A percentile compares a stretch with the other conserved stretches of the same genome.
Evolutionary conservation across 78 protist genomes (phyloP).

Genomic region (Dictyostelium firmibasis): DNA sequence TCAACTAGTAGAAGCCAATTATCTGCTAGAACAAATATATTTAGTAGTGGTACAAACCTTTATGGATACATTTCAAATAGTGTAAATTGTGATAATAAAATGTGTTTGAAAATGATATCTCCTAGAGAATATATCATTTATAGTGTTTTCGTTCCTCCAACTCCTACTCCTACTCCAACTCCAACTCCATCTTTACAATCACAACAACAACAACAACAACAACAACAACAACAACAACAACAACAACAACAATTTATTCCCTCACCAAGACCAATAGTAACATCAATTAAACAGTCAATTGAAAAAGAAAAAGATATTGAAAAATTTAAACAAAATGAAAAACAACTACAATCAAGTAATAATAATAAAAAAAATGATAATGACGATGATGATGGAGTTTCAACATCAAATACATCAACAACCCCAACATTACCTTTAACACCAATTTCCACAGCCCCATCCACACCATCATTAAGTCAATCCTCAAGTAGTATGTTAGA

Average conservation of each 20-base stretch:
- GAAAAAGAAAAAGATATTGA: not conserved
- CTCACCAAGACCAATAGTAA: not conserved
- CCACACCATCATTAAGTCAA: not conserved
- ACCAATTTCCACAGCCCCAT: not conserved
- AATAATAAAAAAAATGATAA: not conserved
- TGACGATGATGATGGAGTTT: not conserved
- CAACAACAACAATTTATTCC: no score
- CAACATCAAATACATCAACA: not conserved
- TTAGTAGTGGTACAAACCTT: not conserved
- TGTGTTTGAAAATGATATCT: not conserved
- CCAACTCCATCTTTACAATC: not conserved
- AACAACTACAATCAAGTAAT: not conserved
- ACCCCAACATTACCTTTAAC: not conserved
- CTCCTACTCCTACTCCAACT: not conserved
- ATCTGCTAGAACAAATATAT: not conserved
- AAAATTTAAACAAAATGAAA: no score
- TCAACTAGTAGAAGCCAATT: not conserved
- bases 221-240: no score
- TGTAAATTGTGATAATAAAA: not conserved
- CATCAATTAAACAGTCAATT: not conserved
- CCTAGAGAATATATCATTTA: not conserved
- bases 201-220: not conserved
- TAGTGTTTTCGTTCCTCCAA: not conserved
- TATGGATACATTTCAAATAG: not conserved
- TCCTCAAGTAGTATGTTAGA: not conserved